Conservation (phyloP, 2,329 filamentous ascomycete genomes). For the Aspergillus glaucus region DNA sequence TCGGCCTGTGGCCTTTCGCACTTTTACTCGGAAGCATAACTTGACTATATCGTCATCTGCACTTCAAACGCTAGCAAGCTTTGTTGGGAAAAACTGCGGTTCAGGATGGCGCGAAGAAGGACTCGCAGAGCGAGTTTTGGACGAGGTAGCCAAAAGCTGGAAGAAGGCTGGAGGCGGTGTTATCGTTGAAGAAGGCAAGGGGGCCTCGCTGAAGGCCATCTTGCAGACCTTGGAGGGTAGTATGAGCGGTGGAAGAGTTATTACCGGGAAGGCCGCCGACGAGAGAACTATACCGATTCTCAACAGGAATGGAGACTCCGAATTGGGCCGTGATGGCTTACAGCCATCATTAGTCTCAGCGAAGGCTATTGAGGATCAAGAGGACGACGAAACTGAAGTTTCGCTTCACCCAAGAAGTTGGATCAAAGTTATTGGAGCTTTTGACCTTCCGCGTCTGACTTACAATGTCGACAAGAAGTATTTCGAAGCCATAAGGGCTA, state of each 20-base stretch:
- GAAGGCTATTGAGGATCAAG: slow-evolving; percentile 44
- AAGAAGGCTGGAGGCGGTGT: slow-evolving; percentile 83
- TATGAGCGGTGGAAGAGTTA: slow-evolving; percentile 70
- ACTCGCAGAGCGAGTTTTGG: slow-evolving; percentile 81
- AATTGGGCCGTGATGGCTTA: slow-evolving; percentile 45
- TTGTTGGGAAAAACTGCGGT: slow-evolving; percentile 89
- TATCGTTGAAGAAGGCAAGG: slow-evolving; percentile 77
- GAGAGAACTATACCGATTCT: slow-evolving; percentile 12
- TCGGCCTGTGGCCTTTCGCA: slow-evolving; percentile 84
- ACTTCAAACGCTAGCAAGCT: slow-evolving; percentile 74
- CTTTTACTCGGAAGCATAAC: slow-evolving; percentile 96
- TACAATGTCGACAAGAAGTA: slow-evolving; percentile 66
- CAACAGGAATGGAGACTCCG: slow-evolving; percentile 44
- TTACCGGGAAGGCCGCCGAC: slow-evolving; percentile 38
- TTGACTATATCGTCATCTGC: slow-evolving; percentile 85
- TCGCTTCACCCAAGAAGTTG: slow-evolving; percentile 69
- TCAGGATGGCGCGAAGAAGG: slow-evolving; percentile 96
- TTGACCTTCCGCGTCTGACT: slow-evolving; percentile 63
- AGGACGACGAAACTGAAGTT: slow-evolving; percentile 54
- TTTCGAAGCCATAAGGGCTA: slow-evolving; percentile 67
- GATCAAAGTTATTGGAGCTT: slow-evolving; percentile 77
- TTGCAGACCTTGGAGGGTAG: slow-evolving; percentile 77
- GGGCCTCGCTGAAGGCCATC: slow-evolving; percentile 65
- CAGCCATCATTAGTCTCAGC: slow-evolving; percentile 9
- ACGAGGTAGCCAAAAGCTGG: slow-evolving; percentile 87